Evolutionary conservation across 2,329 filamentous ascomycete species (phyloP).

Genomic region (Talaromyces rugulosus): DNA sequence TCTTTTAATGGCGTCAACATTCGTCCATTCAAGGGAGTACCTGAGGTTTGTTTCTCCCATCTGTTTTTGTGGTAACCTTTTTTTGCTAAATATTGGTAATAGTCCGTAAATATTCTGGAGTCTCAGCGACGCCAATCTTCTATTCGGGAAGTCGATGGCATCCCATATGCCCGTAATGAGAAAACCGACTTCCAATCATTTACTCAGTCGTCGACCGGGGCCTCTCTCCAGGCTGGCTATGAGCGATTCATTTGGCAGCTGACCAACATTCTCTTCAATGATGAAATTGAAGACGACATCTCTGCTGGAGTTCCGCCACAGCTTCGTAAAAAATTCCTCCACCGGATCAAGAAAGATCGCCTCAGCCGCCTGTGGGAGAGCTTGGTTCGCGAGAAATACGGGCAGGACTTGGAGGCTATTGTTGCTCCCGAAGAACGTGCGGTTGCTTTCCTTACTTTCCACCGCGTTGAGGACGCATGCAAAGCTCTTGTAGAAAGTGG

Average conservation of each 20-base stretch:
- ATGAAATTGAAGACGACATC: conserved; percentile 47
- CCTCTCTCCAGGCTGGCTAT: conserved; percentile 26
- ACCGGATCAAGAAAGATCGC: conserved; percentile 47
- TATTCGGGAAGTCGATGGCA: conserved; percentile 51
- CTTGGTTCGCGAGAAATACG: conserved; percentile 58
- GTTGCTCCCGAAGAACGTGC: conserved; percentile 74
- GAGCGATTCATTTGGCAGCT: conserved; percentile 71
- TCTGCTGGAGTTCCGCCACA: conserved; percentile 38
- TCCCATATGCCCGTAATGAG: conserved; percentile 52
- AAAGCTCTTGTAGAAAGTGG: conserved; percentile 69
- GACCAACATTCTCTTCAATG: conserved; percentile 80
- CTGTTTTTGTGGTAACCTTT: not conserved
- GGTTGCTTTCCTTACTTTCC: conserved; percentile 70
- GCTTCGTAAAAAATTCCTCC: conserved; percentile 34
- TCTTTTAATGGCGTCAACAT: conserved; percentile 36
- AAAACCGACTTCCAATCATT: conserved; percentile 32
- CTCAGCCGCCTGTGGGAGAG: conserved; percentile 40
- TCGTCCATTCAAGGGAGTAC: conserved; percentile 20
- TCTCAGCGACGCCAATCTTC: conserved; percentile 31
- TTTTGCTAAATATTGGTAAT: not conserved
- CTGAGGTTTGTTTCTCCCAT: conserved; percentile 17
- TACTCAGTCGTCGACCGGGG: conserved; percentile 22
- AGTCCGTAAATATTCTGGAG: conserved; percentile 29
- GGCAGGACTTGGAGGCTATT: conserved; percentile 62
- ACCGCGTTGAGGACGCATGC: conserved; percentile 79